phyloP scores from a whole-genome alignment of 2,329 filamentous ascomycete genomes.

The Apiospora saccharicola region DNA sequence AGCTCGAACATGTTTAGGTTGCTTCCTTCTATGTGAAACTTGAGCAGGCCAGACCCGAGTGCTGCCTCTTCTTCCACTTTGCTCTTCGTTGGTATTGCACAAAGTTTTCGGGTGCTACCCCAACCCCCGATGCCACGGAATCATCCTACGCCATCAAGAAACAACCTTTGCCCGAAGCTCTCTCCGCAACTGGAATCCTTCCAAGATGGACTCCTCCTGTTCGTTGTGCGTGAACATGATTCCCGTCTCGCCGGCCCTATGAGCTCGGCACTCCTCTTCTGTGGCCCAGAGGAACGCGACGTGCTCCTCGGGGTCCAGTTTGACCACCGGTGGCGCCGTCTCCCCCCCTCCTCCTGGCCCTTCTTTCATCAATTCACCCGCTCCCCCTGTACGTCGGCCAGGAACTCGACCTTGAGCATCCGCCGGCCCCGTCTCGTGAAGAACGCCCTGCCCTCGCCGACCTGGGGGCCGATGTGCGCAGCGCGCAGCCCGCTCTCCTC shows the following conservation, averaged over 20 bases:
- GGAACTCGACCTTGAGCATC: conserved; percentile 41
- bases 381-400: conserved; percentile 37
- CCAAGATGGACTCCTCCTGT: conserved; percentile 35
- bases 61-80: too few species aligned
- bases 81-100: too few species aligned
- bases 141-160: background rate
- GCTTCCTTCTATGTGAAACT: too few species aligned
- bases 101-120: background rate
- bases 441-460: conserved; percentile 29
- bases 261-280: conserved; percentile 40
- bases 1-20: too few species aligned
- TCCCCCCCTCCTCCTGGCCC: background rate
- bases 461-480: conserved; percentile 34
- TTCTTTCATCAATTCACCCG: conserved; percentile 23
- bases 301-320: conserved; percentile 44
- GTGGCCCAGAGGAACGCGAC: conserved; percentile 42
- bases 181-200: conserved; percentile 36
- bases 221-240: conserved; percentile 37
- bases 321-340: conserved; percentile 31
- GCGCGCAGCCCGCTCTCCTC: conserved; percentile 49
- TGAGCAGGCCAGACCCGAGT: too few species aligned
- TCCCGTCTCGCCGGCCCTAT: conserved; percentile 35
- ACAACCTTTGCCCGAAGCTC: background rate
- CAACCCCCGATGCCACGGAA: background rate
- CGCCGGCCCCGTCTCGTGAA: conserved; percentile 29